Base-by-base conservation (phyloP, 768 basidiomycete species). In the Rhodotorula diobovata region DNA sequence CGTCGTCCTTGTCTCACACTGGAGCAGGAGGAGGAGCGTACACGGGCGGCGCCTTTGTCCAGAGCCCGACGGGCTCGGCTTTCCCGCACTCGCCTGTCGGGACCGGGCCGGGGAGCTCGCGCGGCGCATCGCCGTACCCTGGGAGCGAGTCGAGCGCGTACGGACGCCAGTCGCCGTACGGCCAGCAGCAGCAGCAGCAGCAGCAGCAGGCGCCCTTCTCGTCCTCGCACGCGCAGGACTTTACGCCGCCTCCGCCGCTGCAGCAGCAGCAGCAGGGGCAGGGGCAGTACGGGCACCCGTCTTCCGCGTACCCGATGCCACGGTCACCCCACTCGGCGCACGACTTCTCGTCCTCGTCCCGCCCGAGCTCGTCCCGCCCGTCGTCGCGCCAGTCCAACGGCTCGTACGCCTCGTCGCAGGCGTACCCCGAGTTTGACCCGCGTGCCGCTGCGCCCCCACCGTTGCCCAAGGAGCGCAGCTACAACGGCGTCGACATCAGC, bases 401-500 rank as follows among this genome's bases (percentile, higher is more conserved):
- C 21, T 64, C 68, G 35, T 54, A 45, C 30, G 34, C 64, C 4
- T 69, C 72, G 34, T 63, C 51, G 35, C 23, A 20, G 7, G 23
- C 25, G 5, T 35, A 23, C 62, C 41, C 43, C 10, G 57, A 37
- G 1, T 12, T 50, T 12, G 48, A 50, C 11, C 48, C 23, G 4
- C 48, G 48, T 25, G 25, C 23, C 23, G 53, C n/a, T n/a, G n/a
- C 66, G 37, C 72, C 72, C 7, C 68, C 68, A 1, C 72, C 72
- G 6, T n/a, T 73, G 35, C 68, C 72, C 10, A 71, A 71, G 57
- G 70, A 71, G 57, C 61, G 55, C 28, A 71, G 65, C 48, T 71
- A 66, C 70, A 66, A 71, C 65, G 70, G 70, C 1, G 25, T 62
- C 21, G 66, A 63, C 61, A 66, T 71, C 61, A 63, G 61, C 34